Evolutionary conservation across 768 basidiomycete species (phyloP).

Genomic region (Multifurca ochricompacta): DNA sequence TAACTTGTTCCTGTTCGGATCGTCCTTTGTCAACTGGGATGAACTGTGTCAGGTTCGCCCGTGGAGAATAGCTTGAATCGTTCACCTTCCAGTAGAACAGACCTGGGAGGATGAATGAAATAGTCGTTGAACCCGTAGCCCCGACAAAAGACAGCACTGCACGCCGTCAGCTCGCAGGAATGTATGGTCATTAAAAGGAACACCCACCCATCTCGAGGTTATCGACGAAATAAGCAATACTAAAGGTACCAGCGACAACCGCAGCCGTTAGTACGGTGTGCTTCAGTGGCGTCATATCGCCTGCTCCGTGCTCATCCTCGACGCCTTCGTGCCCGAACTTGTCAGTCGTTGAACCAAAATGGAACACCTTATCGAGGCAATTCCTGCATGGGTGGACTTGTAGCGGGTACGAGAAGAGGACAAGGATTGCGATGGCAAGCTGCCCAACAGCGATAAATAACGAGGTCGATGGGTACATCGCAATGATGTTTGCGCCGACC

Average conservation of each 20-base stretch:
- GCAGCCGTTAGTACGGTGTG: slow-evolving; percentile 61
- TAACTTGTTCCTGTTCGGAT: slow-evolving; percentile 43
- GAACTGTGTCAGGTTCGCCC: not conserved
- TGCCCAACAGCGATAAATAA: slow-evolving; percentile 91
- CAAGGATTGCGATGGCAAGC: slow-evolving; percentile 83
- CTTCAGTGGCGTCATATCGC: slow-evolving; percentile 61
- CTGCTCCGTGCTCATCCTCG: slow-evolving; percentile 45
- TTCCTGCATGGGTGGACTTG: slow-evolving; percentile 93
- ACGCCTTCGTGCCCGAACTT: slow-evolving; percentile 39
- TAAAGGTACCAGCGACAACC: slow-evolving; percentile 59
- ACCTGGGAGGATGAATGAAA: slow-evolving; percentile 93
- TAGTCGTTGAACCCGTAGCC: slow-evolving; percentile 92
- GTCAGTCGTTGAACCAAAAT: slow-evolving; percentile 29
- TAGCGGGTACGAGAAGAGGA: slow-evolving; percentile 88
- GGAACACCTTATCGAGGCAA: slow-evolving; percentile 86
- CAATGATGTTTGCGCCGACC: slow-evolving; percentile 90
- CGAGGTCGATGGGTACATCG: slow-evolving; percentile 88
- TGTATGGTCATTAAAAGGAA: not conserved
- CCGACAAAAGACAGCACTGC: slow-evolving; percentile 93
- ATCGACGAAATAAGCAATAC: slow-evolving; percentile 70
- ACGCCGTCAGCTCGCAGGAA: slow-evolving; percentile 3
- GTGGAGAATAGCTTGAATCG: not conserved
- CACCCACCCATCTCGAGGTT: slow-evolving; percentile 66
- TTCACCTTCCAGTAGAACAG: slow-evolving; percentile 88
- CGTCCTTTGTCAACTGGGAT: slow-evolving; percentile 58